These are phyloP conservation scores for Liriodendron chinense DNA, from an alignment of 164 flowering plant genomes.

Conservation along the genomic window DNA sequence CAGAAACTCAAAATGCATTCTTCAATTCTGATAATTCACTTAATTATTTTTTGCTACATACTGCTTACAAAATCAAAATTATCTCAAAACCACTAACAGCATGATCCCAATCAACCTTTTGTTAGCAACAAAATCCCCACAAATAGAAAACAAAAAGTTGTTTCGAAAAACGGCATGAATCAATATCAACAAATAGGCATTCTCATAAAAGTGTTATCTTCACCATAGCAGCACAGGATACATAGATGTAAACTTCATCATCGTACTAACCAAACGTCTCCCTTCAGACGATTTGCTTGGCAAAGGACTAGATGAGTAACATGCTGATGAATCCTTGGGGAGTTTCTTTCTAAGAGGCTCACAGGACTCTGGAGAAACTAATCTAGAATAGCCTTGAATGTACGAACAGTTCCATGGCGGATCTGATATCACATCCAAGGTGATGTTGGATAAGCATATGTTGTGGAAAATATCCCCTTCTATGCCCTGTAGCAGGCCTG, in stretches of 20 bases:
- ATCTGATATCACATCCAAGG: slow-evolving; percentile 30
- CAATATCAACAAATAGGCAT: slow-evolving; percentile 6
- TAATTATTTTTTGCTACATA: slow-evolving; percentile 24
- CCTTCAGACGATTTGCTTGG: neutral
- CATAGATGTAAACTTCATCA: slow-evolving; percentile 11
- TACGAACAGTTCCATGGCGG: slow-evolving; percentile 67
- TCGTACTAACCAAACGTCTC: slow-evolving; percentile 9
- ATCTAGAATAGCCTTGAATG: slow-evolving; percentile 54
- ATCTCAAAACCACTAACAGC: slow-evolving; percentile 10
- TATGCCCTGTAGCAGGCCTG: slow-evolving; percentile 67
- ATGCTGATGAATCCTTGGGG: slow-evolving; percentile 37
- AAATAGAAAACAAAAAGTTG: slow-evolving; percentile 3
- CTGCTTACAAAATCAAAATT: slow-evolving; percentile 15
- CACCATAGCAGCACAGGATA: slow-evolving; percentile 7
- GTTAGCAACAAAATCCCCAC: slow-evolving; percentile 18
- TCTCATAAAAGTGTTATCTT: neutral
- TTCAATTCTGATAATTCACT: slow-evolving; percentile 19
- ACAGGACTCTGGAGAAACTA: slow-evolving; percentile 58
- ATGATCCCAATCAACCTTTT: slow-evolving; percentile 13
- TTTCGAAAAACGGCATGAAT: slow-evolving; percentile 19
- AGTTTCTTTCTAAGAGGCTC: slow-evolving; percentile 36
- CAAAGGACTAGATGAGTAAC: slow-evolving; percentile 31
- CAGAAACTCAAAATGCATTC: slow-evolving; percentile 1
- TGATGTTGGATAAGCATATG: slow-evolving; percentile 56
- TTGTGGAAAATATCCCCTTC: slow-evolving; percentile 46